These are phyloP conservation scores for Sugiyamaella floridensis DNA, from an alignment of 805 yeast genomes.

Conservation along the genomic window DNA sequence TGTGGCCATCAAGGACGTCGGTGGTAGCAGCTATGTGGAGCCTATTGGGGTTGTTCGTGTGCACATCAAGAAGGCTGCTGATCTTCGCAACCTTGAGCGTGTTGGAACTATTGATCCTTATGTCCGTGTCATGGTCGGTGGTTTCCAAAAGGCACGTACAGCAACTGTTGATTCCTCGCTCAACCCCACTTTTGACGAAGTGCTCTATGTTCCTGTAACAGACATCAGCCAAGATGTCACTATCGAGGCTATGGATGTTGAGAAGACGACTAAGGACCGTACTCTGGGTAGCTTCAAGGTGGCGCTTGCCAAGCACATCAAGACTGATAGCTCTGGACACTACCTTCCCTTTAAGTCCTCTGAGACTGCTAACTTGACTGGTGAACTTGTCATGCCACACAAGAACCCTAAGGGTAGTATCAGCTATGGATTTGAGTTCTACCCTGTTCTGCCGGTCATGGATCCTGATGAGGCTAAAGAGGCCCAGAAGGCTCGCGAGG, in stretches of 20 bases:
- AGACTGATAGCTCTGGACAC: slow-evolving; percentile 52
- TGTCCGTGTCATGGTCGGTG: slow-evolving; percentile 69
- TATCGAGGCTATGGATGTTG: slow-evolving; percentile 89
- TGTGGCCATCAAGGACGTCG: slow-evolving; percentile 59
- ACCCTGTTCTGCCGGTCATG: slow-evolving; percentile 74
- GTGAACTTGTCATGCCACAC: slow-evolving; percentile 57
- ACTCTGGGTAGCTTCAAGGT: slow-evolving; percentile 78
- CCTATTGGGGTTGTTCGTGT: slow-evolving; percentile 91
- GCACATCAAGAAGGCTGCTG: slow-evolving; percentile 57
- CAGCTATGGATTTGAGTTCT: slow-evolving; percentile 69
- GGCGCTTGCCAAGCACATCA: slow-evolving; percentile 58
- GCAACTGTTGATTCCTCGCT: slow-evolving; percentile 55
- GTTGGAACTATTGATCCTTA: slow-evolving; percentile 93
- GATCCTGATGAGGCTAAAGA: slow-evolving; percentile 66
- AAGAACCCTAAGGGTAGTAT: slow-evolving; percentile 82
- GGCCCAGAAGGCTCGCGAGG: slow-evolving; percentile 33
- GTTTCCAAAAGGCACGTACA: slow-evolving; percentile 71
- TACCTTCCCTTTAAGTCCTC: slow-evolving; percentile 29
- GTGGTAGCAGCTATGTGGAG: slow-evolving; percentile 79
- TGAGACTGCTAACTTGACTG: slow-evolving; percentile 49
- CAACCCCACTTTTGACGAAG: slow-evolving; percentile 81
- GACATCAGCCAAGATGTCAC: slow-evolving; percentile 77
- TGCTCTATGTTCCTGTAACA: slow-evolving; percentile 73
- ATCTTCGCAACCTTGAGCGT: slow-evolving; percentile 75
- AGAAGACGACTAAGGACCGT: slow-evolving; percentile 71